These are phyloP conservation scores for Zymoseptoria ardabiliae DNA, from an alignment of 2,329 filamentous ascomycete species.

Conservation along the genomic window DNA sequence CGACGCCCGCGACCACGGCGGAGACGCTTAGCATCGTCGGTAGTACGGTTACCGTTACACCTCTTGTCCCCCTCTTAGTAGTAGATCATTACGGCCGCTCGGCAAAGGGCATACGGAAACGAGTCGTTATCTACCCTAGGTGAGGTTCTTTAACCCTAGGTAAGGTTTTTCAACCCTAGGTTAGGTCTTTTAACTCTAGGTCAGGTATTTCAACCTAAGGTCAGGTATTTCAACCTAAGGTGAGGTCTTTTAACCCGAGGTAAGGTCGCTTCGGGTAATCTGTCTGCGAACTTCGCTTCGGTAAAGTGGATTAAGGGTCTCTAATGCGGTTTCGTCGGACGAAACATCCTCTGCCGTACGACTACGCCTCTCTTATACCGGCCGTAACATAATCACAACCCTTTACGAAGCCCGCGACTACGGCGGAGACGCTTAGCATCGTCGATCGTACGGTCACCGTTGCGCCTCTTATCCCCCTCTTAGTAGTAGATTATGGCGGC, in stretches of 20 bases:
- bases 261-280: too few relatives aligned
- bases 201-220: too few relatives aligned
- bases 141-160: too few relatives aligned
- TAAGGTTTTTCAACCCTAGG: too few relatives aligned
- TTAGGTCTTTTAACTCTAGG: too few relatives aligned
- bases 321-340: too few relatives aligned
- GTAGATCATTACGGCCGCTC: conserved; percentile 98
- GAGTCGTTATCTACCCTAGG: too few relatives aligned
- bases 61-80: conserved; percentile 91
- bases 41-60: conserved; percentile 91
- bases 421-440: conserved; percentile 90
- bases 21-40: conserved; percentile 93
- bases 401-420: conserved; percentile 81
- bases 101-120: conserved; percentile 76
- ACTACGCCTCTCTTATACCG: neutral
- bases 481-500: conserved; percentile 96
- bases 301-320: too few relatives aligned
- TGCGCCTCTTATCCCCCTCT: conserved; percentile 94
- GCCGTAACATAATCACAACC: neutral
- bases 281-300: too few relatives aligned
- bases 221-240: too few relatives aligned
- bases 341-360: neutral
- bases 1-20: conserved; percentile 92
- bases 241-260: too few relatives aligned
- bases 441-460: conserved; percentile 94